phyloP scores from a whole-genome alignment of 148 eudicot species.

The Polygonum maritimum region DNA sequence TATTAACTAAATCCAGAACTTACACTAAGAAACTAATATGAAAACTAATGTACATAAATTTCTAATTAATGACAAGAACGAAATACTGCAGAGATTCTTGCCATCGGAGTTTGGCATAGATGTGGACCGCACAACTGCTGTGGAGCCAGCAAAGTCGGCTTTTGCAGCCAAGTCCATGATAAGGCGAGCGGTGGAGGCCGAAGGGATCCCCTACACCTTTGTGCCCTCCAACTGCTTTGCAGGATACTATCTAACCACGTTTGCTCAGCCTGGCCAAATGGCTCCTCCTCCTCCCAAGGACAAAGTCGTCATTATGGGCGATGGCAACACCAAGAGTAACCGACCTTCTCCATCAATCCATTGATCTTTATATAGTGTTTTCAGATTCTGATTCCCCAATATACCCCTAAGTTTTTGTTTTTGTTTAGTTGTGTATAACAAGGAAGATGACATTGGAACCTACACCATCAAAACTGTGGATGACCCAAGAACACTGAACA shows the following conservation, averaged over 20 bases:
- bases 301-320: constrained; percentile 30
- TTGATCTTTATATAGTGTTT: not conserved
- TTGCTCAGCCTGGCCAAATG: constrained; percentile 19
- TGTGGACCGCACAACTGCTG: constrained; percentile 18
- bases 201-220: constrained; percentile 29
- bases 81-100: constrained; percentile 18
- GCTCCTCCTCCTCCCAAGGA: constrained; percentile 26
- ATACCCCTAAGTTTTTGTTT: not conserved
- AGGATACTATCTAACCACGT: constrained; percentile 15
- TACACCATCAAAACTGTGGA: constrained; percentile 14
- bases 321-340: constrained; percentile 34
- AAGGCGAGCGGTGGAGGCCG: constrained; percentile 19
- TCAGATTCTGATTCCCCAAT: not conserved
- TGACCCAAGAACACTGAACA: constrained; percentile 14
- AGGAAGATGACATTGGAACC: constrained; percentile 18
- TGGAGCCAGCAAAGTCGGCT: constrained; percentile 21
- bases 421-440: constrained; percentile 15
- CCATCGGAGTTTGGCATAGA: constrained; percentile 28
- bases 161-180: constrained; percentile 16
- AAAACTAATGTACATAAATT: too few species aligned
- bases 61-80: too few species aligned
- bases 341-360: not conserved
- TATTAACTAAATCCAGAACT: too few species aligned
- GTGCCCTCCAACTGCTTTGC: constrained; percentile 21
- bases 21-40: too few species aligned